phyloP scores from a whole-genome alignment of 2,329 filamentous ascomycete species.

The Botryotinia narcissicola region DNA sequence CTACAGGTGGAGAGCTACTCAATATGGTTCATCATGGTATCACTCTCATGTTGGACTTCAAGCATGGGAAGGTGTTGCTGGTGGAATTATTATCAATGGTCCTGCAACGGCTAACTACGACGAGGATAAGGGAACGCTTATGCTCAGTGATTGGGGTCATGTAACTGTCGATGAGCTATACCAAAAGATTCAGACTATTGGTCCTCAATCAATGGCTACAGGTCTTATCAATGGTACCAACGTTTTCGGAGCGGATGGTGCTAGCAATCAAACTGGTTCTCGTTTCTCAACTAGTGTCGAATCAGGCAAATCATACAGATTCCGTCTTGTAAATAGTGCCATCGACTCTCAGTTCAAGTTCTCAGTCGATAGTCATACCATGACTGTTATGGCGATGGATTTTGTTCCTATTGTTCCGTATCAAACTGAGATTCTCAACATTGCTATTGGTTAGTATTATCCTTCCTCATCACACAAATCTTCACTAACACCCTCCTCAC shows the following conservation, averaged over 20 bases:
- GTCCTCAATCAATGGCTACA: slow-evolving; percentile 36
- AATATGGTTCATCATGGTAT: slow-evolving; percentile 53
- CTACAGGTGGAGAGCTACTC: slow-evolving; percentile 28
- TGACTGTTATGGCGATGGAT: slow-evolving; percentile 64
- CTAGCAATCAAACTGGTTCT: slow-evolving; percentile 18
- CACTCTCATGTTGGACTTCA: slow-evolving; percentile 55
- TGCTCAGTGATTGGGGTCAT: slow-evolving; percentile 38
- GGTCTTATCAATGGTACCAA: slow-evolving; percentile 33
- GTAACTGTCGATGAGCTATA: slow-evolving; percentile 30
- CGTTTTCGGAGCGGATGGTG: slow-evolving; percentile 20
- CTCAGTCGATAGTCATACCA: slow-evolving; percentile 48
- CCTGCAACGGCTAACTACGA: slow-evolving; percentile 59
- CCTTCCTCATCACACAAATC: not conserved
- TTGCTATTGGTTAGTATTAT: slow-evolving; percentile 47
- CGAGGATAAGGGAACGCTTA: slow-evolving; percentile 55
- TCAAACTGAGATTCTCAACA: slow-evolving; percentile 47
- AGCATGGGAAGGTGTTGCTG: slow-evolving; percentile 55
- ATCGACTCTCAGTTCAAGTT: slow-evolving; percentile 47
- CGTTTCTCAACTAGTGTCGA: slow-evolving; percentile 39
- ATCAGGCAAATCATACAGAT: slow-evolving; percentile 43
- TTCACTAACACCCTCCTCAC: not conserved
- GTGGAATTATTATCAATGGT: slow-evolving; percentile 59
- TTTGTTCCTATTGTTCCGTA: slow-evolving; percentile 41
- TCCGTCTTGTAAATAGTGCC: slow-evolving; percentile 47
- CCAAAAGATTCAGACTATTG: slow-evolving; percentile 24